Evolutionary conservation across 768 basidiomycete genomes (phyloP).

Genomic region (Xanthoconium stramineum): DNA sequence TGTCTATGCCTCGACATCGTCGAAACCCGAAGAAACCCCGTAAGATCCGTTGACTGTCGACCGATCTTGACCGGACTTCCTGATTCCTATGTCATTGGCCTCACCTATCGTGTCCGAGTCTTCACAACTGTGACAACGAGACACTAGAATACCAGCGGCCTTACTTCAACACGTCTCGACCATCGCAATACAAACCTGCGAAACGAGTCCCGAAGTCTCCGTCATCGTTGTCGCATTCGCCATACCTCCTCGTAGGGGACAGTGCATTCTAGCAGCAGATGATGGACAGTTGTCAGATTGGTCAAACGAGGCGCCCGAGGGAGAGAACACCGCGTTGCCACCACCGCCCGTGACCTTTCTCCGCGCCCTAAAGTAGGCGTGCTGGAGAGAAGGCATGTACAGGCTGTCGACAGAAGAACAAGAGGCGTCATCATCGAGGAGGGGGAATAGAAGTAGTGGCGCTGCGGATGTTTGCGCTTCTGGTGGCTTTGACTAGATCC

Average conservation of each 20-base stretch:
- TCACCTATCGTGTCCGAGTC: neutral
- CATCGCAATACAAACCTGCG: neutral
- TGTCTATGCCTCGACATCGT: too few species aligned
- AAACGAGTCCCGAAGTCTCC: neutral
- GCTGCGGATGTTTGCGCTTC: neutral
- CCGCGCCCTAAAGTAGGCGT: constrained; percentile 17
- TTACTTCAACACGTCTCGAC: neutral
- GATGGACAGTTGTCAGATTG: neutral
- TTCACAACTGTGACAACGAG: neutral
- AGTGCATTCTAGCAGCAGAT: neutral
- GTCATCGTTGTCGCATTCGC: neutral
- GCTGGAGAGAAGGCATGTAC: constrained; percentile 12
- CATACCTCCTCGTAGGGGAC: neutral
- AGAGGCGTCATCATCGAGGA: neutral
- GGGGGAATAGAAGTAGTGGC: neutral
- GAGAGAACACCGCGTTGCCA: neutral
- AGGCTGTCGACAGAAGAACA: neutral
- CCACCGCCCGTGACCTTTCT: constrained; percentile 8
- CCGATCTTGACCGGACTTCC: neutral
- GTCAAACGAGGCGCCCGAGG: neutral
- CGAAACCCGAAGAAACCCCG: too few species aligned
- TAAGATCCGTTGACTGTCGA: neutral
- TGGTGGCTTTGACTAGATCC: neutral
- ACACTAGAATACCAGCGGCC: neutral
- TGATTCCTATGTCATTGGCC: neutral